These are phyloP conservation scores for Phragmites australis DNA, from an alignment of 176 grass and related monocot species.

Conservation along the genomic window DNA sequence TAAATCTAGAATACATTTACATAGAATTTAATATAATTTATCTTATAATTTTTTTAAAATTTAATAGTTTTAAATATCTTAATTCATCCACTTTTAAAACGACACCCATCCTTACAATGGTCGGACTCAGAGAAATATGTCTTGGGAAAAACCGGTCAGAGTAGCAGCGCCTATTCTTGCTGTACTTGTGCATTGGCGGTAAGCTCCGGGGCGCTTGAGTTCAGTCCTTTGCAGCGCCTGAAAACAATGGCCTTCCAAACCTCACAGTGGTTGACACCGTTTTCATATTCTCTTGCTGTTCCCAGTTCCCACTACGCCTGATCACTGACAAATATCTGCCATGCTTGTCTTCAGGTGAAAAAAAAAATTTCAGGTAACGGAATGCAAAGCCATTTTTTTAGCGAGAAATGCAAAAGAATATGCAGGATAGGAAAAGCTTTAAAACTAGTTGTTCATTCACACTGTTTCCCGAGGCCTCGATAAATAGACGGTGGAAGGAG, in stretches of 20 bases:
- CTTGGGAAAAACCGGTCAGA: constrained; percentile 1
- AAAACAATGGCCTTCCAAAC: constrained; percentile 23
- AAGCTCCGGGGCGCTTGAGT: neutral
- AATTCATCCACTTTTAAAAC: too few relatives aligned
- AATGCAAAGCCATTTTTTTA: neutral
- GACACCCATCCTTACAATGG: too few relatives aligned
- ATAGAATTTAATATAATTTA: too few relatives aligned
- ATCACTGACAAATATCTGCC: constrained; percentile 16
- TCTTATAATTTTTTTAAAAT: too few relatives aligned
- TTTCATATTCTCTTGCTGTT: constrained; percentile 1
- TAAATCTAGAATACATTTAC: too few relatives aligned
- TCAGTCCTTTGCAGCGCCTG: neutral
- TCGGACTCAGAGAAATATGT: constrained; percentile 1
- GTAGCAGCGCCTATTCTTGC: constrained; percentile 26
- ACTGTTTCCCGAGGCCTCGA: too few relatives aligned
- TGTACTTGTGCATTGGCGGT: constrained; percentile 30
- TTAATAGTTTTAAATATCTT: too few relatives aligned
- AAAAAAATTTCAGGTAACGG: neutral
- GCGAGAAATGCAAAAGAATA: too few relatives aligned
- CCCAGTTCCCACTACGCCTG: constrained; percentile 31
- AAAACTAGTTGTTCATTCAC: too few relatives aligned
- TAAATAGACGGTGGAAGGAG: too few relatives aligned
- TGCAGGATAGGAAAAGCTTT: neutral
- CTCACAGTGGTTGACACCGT: constrained; percentile 15
- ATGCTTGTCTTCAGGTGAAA: neutral